phyloP scores from a whole-genome alignment of 2,329 filamentous ascomycete genomes.

The Fusarium napiforme region DNA sequence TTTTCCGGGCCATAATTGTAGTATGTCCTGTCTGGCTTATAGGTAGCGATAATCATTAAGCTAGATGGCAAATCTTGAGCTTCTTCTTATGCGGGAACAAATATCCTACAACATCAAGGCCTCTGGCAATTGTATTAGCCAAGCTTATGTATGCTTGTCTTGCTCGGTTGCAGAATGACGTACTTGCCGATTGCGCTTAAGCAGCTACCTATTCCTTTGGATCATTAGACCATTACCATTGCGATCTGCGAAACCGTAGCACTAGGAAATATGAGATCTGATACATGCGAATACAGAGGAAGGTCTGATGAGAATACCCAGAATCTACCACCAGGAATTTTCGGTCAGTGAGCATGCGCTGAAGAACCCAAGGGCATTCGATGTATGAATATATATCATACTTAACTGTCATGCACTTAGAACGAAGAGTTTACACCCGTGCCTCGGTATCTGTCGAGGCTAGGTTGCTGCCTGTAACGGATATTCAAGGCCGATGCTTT shows the following conservation, averaged over 20 bases:
- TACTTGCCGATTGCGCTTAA: neutral
- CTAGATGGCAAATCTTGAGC: no score
- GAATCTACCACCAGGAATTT: neutral
- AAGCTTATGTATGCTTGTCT: neutral
- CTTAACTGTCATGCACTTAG: neutral
- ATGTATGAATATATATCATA: neutral
- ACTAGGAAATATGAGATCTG: neutral
- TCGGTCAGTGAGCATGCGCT: neutral
- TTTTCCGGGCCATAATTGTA: neutral
- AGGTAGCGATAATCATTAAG: neutral
- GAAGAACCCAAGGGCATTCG: neutral
- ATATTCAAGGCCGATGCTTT: neutral
- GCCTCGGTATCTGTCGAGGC: neutral
- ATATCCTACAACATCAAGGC: neutral
- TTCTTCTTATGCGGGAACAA: no score
- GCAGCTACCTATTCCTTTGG: neutral
- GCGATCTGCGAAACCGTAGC: neutral
- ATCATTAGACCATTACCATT: neutral
- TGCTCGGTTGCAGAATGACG: neutral
- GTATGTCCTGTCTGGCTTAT: fast-evolving
- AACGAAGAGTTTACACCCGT: neutral
- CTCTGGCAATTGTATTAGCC: neutral
- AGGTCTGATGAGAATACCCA: neutral
- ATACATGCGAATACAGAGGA: neutral
- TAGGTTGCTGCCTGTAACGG: neutral